phyloP scores from a whole-genome alignment of 2,329 filamentous ascomycete genomes.

The Fusarium sulawesiense region DNA sequence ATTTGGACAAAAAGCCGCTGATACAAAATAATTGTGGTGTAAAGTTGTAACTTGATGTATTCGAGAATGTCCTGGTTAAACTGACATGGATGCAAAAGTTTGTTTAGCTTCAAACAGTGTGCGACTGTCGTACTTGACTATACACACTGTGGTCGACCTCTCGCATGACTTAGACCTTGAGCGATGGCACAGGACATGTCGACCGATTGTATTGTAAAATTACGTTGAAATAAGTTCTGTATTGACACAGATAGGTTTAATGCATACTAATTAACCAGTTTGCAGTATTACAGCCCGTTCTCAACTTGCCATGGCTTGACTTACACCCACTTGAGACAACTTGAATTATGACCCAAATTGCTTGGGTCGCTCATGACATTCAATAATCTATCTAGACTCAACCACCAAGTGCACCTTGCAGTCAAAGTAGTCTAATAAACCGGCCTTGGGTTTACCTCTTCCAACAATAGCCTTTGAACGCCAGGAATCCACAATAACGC shows the following conservation, averaged over 20 bases:
- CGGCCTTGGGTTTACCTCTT: constrained; percentile 11
- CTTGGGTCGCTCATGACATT: background rate
- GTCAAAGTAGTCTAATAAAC: background rate
- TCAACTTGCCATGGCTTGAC: background rate
- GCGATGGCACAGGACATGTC: background rate
- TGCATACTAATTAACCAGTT: background rate
- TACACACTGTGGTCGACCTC: background rate
- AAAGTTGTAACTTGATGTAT: background rate
- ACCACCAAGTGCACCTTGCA: background rate
- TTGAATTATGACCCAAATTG: background rate
- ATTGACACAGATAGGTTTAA: background rate
- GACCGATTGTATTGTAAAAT: background rate
- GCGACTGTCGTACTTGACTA: too few species aligned
- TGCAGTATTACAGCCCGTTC: background rate
- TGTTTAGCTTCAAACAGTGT: constrained; percentile 4
- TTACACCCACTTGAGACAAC: background rate
- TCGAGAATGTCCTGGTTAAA: background rate
- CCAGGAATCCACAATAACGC: constrained; percentile 29
- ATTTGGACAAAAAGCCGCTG: background rate
- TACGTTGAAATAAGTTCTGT: background rate
- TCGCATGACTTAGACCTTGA: background rate
- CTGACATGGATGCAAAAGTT: constrained; percentile 6
- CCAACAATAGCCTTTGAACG: constrained; percentile 5
- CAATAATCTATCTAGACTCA: background rate
- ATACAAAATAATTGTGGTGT: background rate